A percentile compares a stretch with the other conserved stretches of the same genome.
These are phyloP conservation scores for Chalciporus sphaerocephalus DNA, from an alignment of 768 basidiomycete genomes.

Conservation along the genomic window DNA sequence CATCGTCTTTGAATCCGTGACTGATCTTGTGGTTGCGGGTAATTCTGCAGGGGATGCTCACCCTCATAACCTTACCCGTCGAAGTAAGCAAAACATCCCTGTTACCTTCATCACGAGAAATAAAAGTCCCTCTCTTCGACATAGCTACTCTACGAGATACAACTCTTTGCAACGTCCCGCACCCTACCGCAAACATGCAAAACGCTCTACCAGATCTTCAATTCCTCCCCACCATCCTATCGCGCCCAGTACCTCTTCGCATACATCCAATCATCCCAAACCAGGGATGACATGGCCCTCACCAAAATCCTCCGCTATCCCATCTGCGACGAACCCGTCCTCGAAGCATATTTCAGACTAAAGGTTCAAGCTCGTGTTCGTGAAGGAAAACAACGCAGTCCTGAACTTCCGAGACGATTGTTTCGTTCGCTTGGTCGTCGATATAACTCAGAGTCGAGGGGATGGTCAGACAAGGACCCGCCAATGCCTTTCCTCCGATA, in stretches of 20 bases:
- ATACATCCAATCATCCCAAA: conserved; percentile 21
- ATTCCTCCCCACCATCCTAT: conserved; percentile 50
- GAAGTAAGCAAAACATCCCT: conserved; percentile 27
- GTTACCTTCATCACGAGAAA: background rate
- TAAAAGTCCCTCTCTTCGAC: conserved; percentile 6
- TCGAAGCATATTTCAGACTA: conserved; percentile 43
- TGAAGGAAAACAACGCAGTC: conserved; percentile 8
- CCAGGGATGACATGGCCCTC: conserved; percentile 23
- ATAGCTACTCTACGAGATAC: conserved; percentile 77
- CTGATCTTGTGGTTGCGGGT: too few species aligned
- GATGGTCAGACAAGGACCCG: conserved; percentile 47
- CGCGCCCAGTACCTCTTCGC: conserved; percentile 63
- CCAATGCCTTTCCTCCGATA: conserved; percentile 64
- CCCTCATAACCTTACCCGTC: conserved; percentile 30
- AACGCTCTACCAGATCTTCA: conserved; percentile 51
- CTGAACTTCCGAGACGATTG: conserved; percentile 62
- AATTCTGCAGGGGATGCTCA: conserved; percentile 9
- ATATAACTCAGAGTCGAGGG: conserved; percentile 24
- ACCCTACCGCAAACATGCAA: conserved; percentile 57
- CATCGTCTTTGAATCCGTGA: too few species aligned
- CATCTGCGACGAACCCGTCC: conserved; percentile 37
- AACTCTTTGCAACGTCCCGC: conserved; percentile 63
- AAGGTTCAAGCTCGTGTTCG: too few species aligned
- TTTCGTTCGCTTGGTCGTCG: conserved; percentile 54
- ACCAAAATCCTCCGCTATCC: conserved; percentile 46